Evolutionary conservation across 805 yeast genomes (phyloP).

Genomic region (Barnettozyma californica): DNA sequence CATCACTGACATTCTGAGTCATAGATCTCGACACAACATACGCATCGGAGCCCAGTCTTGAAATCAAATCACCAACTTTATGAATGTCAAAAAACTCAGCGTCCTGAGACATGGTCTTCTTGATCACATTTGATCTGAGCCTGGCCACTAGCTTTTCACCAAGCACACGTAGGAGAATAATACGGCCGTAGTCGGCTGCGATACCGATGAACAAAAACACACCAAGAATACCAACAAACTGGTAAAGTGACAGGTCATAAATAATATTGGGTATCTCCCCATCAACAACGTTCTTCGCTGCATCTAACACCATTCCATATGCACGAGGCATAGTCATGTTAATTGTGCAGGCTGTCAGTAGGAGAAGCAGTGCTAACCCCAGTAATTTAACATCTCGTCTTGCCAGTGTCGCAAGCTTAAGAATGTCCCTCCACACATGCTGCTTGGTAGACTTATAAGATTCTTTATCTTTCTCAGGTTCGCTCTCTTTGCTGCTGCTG

Average conservation of each 20-base stretch:
- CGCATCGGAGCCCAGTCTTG: constrained; percentile 85
- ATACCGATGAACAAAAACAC: constrained; percentile 47
- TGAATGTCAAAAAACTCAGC: constrained; percentile 92
- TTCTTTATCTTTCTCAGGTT: not conserved
- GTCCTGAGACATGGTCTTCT: constrained; percentile 78
- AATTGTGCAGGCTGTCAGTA: constrained; percentile 42
- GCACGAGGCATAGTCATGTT: constrained; percentile 51
- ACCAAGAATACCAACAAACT: constrained; percentile 57
- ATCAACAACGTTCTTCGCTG: constrained; percentile 33
- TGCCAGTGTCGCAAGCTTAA: constrained; percentile 38
- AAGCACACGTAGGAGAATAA: constrained; percentile 58
- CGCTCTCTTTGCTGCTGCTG: not conserved
- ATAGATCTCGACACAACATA: constrained; percentile 83
- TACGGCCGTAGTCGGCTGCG: constrained; percentile 70
- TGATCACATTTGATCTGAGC: constrained; percentile 70
- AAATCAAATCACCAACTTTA: constrained; percentile 89
- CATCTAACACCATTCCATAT: constrained; percentile 50
- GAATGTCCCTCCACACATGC: constrained; percentile 24
- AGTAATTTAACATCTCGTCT: constrained; percentile 41
- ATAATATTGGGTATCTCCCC: constrained; percentile 30
- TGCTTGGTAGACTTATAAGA: not conserved
- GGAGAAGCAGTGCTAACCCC: constrained; percentile 36
- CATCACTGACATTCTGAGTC: constrained; percentile 90
- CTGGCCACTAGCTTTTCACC: constrained; percentile 88
- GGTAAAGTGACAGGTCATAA: constrained; percentile 51